phyloP scores from a whole-genome alignment of 129 eudicot species.

The Arctium lappa region DNA sequence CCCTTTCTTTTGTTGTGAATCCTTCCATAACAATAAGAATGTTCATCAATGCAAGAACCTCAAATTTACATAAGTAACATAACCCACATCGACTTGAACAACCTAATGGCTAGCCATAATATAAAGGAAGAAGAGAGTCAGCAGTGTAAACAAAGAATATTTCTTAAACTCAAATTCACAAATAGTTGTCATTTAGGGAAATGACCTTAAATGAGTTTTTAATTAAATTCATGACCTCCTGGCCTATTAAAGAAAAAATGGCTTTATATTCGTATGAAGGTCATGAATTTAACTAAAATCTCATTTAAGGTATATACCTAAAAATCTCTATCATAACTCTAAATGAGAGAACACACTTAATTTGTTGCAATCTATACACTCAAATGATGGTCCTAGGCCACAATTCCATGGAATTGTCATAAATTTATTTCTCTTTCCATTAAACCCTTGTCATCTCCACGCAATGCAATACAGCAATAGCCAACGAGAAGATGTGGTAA shows the following conservation, averaged over 20 bases:
- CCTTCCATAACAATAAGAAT: not conserved
- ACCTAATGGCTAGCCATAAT: not conserved
- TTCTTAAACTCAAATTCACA: constrained; percentile 5
- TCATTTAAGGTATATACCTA: too few relatives aligned
- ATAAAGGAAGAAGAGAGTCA: constrained; percentile 11
- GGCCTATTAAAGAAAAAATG: too few relatives aligned
- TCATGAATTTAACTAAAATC: too few relatives aligned
- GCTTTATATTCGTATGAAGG: too few relatives aligned
- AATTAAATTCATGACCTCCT: too few relatives aligned
- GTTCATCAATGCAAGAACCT: not conserved
- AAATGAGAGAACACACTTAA: not conserved
- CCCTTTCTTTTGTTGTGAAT: not conserved
- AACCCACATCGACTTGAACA: not conserved
- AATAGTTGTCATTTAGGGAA: not conserved
- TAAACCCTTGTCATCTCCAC: not conserved
- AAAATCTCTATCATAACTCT: not conserved
- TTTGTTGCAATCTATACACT: not conserved
- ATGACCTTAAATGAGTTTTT: too few relatives aligned
- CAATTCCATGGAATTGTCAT: not conserved
- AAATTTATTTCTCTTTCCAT: not conserved
- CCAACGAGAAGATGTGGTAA: not conserved
- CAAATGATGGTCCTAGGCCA: not conserved
- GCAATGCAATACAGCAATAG: not conserved
- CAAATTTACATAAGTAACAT: not conserved
- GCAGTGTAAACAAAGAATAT: not conserved